These are phyloP conservation scores for Rhododendron williamsianum DNA, from an alignment of 148 eudicot genomes.

Conservation along the genomic window DNA sequence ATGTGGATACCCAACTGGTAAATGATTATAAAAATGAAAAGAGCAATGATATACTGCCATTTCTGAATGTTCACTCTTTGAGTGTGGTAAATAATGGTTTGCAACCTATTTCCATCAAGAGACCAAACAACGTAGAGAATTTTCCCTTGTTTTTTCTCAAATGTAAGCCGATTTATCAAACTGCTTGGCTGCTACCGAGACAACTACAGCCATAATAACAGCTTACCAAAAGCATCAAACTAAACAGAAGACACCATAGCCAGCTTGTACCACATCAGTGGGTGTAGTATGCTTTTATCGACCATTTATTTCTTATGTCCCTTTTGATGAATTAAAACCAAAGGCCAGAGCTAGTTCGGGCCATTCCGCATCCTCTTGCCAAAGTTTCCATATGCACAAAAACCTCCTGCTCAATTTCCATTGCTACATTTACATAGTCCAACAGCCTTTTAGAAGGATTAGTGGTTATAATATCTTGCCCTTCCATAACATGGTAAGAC, in stretches of 20 bases:
- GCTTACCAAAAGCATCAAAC: not conserved
- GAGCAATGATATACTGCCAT: not conserved
- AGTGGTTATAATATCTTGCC: not conserved
- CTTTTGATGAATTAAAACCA: not conserved
- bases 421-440: not conserved
- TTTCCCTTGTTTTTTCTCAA: not conserved
- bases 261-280: not conserved
- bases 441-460: not conserved
- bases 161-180: slow-evolving; percentile 5
- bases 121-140: not conserved
- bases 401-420: not conserved
- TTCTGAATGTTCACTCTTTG: not conserved
- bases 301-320: not conserved
- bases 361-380: not conserved
- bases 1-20: not conserved
- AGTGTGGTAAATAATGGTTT: not conserved
- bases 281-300: not conserved
- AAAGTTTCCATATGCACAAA: not conserved
- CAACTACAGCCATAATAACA: not conserved
- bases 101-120: not conserved
- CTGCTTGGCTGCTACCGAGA: not conserved
- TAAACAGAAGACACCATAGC: not conserved
- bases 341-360: not conserved
- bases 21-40: not conserved
- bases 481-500: not conserved